Conservation (phyloP, 805 yeast species). For the Lipomyces yamadae region DNA sequence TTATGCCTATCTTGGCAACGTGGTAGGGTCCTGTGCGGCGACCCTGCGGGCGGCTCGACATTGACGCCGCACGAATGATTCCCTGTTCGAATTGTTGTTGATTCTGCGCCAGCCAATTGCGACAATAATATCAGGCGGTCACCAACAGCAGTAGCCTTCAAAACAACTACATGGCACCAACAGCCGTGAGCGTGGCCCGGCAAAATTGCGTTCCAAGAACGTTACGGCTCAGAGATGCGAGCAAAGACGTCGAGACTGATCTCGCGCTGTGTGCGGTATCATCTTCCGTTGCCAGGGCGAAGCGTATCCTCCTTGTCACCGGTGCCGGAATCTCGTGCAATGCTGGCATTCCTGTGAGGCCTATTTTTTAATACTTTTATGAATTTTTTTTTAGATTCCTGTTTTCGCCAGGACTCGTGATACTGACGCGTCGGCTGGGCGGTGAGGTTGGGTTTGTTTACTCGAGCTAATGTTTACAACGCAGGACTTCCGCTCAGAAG, state of each 20-base stretch:
- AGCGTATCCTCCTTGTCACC: slow-evolving; percentile 31
- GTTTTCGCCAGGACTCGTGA: background rate
- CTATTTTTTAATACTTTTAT: background rate
- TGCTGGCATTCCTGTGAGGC: slow-evolving; percentile 82
- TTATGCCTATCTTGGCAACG: background rate
- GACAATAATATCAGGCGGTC: background rate
- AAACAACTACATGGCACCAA: background rate
- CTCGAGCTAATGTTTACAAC: background rate
- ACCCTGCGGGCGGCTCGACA: background rate
- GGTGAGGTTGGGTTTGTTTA: background rate
- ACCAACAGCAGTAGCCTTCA: no score
- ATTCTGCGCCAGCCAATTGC: background rate
- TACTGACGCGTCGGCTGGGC: background rate
- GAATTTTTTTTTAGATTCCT: background rate
- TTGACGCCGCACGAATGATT: background rate
- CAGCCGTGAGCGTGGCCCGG: background rate
- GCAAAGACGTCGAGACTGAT: background rate
- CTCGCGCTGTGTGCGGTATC: slow-evolving; percentile 18
- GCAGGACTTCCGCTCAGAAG: slow-evolving; percentile 76
- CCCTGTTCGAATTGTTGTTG: background rate
- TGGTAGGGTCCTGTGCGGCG: background rate
- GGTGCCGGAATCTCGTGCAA: slow-evolving; percentile 98
- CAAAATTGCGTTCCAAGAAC: background rate
- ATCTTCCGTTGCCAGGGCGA: slow-evolving; percentile 19
- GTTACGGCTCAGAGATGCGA: slow-evolving; percentile 21